Percentiles rank a stretch among this genome's conserved stretches.
Evolutionary conservation across 345 rosid genomes (phyloP).

Genomic region (Aegle marmelos): DNA sequence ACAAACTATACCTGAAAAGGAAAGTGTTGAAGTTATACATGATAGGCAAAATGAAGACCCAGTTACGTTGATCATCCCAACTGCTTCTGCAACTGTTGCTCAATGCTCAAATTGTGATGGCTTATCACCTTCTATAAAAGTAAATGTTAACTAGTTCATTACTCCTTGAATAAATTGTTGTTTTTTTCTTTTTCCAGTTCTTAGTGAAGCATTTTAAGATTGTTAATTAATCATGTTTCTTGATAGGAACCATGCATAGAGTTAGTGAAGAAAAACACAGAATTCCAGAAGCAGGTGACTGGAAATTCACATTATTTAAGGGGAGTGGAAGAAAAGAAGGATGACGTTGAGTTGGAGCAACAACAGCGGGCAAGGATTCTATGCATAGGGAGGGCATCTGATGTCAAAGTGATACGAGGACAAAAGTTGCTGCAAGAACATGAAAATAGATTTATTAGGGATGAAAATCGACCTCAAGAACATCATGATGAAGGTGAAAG

Average conservation of each 20-base stretch:
- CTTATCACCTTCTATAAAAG: background rate
- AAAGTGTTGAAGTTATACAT: background rate
- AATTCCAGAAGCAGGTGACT: background rate
- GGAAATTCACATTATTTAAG: background rate
- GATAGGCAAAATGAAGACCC: background rate
- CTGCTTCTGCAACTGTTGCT: slow-evolving; percentile 1
- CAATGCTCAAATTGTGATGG: slow-evolving; percentile 6
- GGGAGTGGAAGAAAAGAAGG: slow-evolving; percentile 1
- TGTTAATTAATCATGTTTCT: background rate
- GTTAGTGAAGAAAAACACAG: slow-evolving; percentile 1
- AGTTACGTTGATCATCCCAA: background rate
- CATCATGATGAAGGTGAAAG: background rate
- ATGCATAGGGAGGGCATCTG: background rate
- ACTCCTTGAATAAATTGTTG: background rate
- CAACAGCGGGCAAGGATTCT: background rate
- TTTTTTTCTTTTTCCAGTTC: background rate
- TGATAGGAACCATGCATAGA: background rate
- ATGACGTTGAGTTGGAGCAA: background rate
- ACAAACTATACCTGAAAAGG: background rate
- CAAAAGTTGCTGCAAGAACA: background rate
- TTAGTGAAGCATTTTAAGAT: background rate
- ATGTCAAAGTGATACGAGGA: background rate
- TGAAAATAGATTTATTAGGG: background rate
- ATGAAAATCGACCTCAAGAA: background rate
- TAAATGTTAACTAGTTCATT: background rate